Evolutionary conservation across 495 filamentous ascomycete genomes (phyloP), one percentile per base, ranked within the genome.

Genomic region (Penicillium silybi): DNA sequence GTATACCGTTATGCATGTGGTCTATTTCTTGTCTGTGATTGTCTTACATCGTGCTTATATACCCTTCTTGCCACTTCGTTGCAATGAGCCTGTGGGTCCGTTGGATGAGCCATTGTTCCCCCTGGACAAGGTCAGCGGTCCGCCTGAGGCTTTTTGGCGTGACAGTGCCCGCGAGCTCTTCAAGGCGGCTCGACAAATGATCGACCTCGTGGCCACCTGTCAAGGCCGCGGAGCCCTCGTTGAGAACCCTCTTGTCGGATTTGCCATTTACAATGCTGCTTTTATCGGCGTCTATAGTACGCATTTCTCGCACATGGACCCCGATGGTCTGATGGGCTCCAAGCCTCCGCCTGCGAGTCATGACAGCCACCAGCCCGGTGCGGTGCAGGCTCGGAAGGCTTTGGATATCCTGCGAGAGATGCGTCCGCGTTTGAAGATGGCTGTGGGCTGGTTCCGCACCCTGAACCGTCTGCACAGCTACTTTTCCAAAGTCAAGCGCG

Each of bases 1-100:
- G 2, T 96, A 89, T 57, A 85, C 85, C 4, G 76, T 90, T 18
- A 76, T 93, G 67, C 90, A 96, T 59, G 84, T 87, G 53, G 82
- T 89, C 5, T 85, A 86, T 56, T 84, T 85, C 27, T 72, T 95
- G 6, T 92, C 86, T 51, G 75, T 81, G 32, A 89, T 96, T 47
- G 84, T 89, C 61, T 76, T 95, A 19, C 86, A 93, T 65, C 80
- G 89, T 51, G 84, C 90, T 59, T 92, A 89, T 61, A 77, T 95
- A 23, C 88, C 89, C 0, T 93, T 92, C 63, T 78, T 96, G 15
- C 87, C 90, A 7, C 66, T 91, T 17, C 82, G 81, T 3, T 89
- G 85, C 68, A 64, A 70, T 19, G 81, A 79, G 53, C 88, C 89
- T 0, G 62, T 79, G 19, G 90, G 89, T 0, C 89, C 90, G 0